phyloP scores from a whole-genome alignment of 2,329 filamentous ascomycete species.

The Pyricularia sp. region DNA sequence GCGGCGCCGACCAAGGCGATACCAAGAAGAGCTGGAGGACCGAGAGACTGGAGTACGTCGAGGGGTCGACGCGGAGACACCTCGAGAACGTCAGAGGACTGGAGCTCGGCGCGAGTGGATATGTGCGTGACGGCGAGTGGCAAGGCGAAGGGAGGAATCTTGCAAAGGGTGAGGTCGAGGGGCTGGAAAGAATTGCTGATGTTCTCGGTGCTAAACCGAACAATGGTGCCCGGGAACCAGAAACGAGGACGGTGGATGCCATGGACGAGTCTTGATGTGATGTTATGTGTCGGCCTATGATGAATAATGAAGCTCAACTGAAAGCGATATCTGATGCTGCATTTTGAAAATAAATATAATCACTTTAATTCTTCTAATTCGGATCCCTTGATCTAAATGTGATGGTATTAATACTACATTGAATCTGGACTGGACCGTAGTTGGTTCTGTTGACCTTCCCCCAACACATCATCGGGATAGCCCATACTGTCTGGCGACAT shows the following conservation, averaged over 20 bases:
- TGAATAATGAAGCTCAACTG: neutral
- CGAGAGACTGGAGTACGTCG: slow-evolving; percentile 74
- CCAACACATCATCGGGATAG: slow-evolving; percentile 18
- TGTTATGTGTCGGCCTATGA: neutral
- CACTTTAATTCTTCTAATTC: neutral
- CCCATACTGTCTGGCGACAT: slow-evolving; percentile 29
- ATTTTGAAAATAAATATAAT: neutral
- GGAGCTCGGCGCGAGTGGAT: slow-evolving; percentile 52
- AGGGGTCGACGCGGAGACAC: slow-evolving; percentile 67
- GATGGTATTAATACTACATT: neutral
- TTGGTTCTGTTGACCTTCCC: neutral
- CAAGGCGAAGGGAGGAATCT: slow-evolving; percentile 43
- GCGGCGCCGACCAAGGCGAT: slow-evolving; percentile 18
- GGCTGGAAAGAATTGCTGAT: slow-evolving; percentile 40
- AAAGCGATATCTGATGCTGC: neutral
- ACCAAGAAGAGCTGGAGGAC: slow-evolving; percentile 48
- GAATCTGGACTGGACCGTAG: neutral
- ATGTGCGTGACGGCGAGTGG: slow-evolving; percentile 57
- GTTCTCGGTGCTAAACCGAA: slow-evolving; percentile 28
- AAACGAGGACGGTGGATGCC: slow-evolving; percentile 8
- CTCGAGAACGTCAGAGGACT: slow-evolving; percentile 62
- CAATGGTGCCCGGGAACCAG: slow-evolving; percentile 4
- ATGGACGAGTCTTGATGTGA: slow-evolving; percentile 19
- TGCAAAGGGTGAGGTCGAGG: slow-evolving; percentile 44
- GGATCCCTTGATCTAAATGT: neutral